Evolutionary conservation across 1,284 basidiomycete genomes (phyloP).

Genomic region (Puccinia coronata): DNA sequence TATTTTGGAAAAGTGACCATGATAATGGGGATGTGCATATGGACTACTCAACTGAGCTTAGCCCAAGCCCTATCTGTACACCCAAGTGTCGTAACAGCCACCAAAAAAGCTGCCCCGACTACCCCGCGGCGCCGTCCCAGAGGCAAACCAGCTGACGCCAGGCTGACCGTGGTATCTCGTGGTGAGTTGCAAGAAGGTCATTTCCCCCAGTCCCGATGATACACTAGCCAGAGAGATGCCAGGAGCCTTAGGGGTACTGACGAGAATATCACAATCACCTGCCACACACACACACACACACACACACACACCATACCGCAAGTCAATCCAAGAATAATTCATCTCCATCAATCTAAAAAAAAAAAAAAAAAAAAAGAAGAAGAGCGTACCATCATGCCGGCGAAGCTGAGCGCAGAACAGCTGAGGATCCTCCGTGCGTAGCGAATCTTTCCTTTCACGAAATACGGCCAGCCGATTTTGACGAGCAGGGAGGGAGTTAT

Average conservation of each 20-base stretch:
- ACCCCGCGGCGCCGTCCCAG: conserved; percentile 93
- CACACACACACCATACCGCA: no score
- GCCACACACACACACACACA: no score
- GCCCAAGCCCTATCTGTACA: conserved; percentile 76
- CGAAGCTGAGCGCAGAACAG: conserved; percentile 62
- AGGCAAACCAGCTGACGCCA: conserved; percentile 59
- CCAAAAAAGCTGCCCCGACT: conserved; percentile 87
- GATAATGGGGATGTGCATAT: not conserved
- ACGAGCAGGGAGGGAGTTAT: conserved; percentile 63
- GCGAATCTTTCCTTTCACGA: conserved; percentile 74
- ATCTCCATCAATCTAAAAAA: not conserved
- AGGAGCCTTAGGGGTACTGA: conserved; percentile 69
- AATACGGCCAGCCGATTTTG: conserved; percentile 90
- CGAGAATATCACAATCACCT: conserved; percentile 80
- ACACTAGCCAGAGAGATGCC: conserved; percentile 89
- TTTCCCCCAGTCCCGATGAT: conserved; percentile 84
- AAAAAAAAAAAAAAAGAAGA: conserved; percentile 60
- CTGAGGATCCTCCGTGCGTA: conserved; percentile 74
- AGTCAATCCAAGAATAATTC: no score
- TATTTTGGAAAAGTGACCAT: conserved; percentile 61
- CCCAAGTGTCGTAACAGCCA: conserved; percentile 87
- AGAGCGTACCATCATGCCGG: conserved; percentile 56
- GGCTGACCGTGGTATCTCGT: conserved; percentile 65
- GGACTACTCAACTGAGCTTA: conserved; percentile 61
- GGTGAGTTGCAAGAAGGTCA: conserved; percentile 90